Percentiles rank a stretch among this genome's conserved stretches.
Evolutionary conservation across 2,329 filamentous ascomycete species (phyloP).

Genomic region (Curvularia spicifera): DNA sequence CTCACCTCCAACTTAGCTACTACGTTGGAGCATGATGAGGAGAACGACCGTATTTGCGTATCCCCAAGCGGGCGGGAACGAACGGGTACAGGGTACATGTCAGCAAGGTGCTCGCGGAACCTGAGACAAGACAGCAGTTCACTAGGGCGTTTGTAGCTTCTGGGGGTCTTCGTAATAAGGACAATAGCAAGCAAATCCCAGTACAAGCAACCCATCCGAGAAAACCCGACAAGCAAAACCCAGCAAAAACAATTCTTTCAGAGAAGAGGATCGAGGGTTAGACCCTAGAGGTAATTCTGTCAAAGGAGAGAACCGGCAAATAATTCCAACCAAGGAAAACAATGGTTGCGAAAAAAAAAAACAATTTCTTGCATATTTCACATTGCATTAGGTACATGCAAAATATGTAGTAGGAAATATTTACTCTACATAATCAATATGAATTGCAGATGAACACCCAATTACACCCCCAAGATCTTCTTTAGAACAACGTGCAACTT

Average conservation of each 20-base stretch:
- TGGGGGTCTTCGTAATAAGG: neutral
- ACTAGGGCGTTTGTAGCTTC: neutral
- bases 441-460: neutral
- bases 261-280: no score
- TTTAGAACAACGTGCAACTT: conserved; percentile 5
- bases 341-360: neutral
- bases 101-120: neutral
- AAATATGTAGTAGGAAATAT: neutral
- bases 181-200: no score
- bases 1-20: neutral
- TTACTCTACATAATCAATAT: neutral
- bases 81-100: neutral
- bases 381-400: neutral
- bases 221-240: no score
- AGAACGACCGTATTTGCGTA: neutral
- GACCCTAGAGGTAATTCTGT: no score
- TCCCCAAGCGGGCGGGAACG: no score
- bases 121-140: neutral
- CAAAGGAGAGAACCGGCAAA: neutral
- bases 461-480: neutral
- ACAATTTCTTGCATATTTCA: neutral
- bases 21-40: neutral
- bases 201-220: no score
- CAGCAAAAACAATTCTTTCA: no score
- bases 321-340: neutral